Evolutionary conservation across 768 basidiomycete species (phyloP).

Genomic region (Strobilomyces dryophilus): DNA sequence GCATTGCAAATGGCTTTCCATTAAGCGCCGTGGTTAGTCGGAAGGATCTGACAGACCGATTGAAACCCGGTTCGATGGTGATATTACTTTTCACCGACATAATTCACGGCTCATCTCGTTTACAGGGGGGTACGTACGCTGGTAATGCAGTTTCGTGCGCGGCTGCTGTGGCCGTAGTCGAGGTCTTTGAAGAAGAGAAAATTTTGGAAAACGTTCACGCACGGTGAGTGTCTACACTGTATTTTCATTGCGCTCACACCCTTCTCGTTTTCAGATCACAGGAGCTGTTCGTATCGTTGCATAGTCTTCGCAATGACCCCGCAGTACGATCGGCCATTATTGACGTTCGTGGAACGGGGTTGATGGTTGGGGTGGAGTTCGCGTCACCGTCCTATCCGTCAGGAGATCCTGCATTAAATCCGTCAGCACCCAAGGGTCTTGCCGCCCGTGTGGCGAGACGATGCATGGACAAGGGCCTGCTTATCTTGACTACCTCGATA

Average conservation of each 20-base stretch:
- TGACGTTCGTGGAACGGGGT: conserved; percentile 83
- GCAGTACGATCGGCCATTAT: conserved; percentile 56
- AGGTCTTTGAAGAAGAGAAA: conserved; percentile 76
- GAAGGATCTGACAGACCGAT: conserved; percentile 75
- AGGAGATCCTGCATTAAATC: conserved; percentile 41
- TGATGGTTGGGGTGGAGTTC: conserved; percentile 88
- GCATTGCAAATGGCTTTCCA: conserved; percentile 91
- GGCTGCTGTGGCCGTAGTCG: conserved; percentile 78
- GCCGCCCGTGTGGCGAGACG: conserved; percentile 68
- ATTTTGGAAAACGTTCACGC: conserved; percentile 74
- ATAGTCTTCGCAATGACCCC: conserved; percentile 52
- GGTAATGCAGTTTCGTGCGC: conserved; percentile 93
- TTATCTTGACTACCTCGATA: conserved; percentile 85
- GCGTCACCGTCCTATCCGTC: conserved; percentile 55
- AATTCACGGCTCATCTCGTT: conserved; percentile 7
- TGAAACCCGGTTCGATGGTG: conserved; percentile 79
- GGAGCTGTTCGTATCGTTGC: conserved; percentile 64
- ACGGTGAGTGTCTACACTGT: conserved; percentile 42
- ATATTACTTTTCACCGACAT: conserved; percentile 4
- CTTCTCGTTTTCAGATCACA: conserved; percentile 44
- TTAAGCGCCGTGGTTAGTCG: conserved; percentile 80
- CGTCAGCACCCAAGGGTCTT: conserved; percentile 45
- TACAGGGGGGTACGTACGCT: conserved; percentile 82
- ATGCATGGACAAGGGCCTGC: conserved; percentile 82
- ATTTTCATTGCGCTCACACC: background rate